phyloP scores from a whole-genome alignment of 805 yeast genomes.

The Lipomyces japonicus region DNA sequence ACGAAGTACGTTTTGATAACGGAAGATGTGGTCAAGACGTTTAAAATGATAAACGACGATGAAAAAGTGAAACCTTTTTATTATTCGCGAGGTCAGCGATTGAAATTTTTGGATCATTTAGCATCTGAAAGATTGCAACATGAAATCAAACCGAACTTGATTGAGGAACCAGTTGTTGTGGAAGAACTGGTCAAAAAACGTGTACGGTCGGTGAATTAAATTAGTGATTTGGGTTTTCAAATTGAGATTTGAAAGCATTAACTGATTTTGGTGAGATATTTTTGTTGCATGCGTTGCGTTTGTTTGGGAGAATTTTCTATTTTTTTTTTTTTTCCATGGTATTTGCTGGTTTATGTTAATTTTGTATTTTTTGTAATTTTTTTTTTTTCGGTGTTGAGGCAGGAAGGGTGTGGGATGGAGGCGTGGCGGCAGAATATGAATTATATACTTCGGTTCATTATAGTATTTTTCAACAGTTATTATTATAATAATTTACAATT shows the following conservation, averaged over 20 bases:
- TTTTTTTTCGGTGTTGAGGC: not conserved
- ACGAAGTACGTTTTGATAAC: slow-evolving; percentile 50
- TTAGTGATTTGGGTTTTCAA: not conserved
- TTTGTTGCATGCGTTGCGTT: not conserved
- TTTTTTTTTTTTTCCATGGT: not conserved
- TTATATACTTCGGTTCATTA: not conserved
- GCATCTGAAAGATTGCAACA: too few relatives aligned
- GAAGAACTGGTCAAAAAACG: too few relatives aligned
- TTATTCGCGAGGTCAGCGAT: slow-evolving; percentile 23
- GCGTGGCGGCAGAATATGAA: not conserved
- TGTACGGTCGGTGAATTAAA: too few relatives aligned
- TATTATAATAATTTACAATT: slow-evolving; percentile 4
- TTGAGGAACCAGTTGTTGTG: too few relatives aligned
- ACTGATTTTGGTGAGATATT: not conserved
- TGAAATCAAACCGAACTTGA: too few relatives aligned
- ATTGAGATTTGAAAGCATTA: not conserved
- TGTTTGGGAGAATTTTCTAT: not conserved
- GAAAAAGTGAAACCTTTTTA: slow-evolving; percentile 27
- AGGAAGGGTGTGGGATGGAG: not conserved
- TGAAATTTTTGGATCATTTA: slow-evolving; percentile 15
- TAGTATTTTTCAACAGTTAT: not conserved
- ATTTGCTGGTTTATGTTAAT: not conserved
- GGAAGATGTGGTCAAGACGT: slow-evolving; percentile 38
- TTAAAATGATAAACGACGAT: slow-evolving; percentile 6
- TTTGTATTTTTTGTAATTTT: not conserved